Conservation (phyloP, 768 basidiomycete genomes). For the Mycena haematopus region DNA sequence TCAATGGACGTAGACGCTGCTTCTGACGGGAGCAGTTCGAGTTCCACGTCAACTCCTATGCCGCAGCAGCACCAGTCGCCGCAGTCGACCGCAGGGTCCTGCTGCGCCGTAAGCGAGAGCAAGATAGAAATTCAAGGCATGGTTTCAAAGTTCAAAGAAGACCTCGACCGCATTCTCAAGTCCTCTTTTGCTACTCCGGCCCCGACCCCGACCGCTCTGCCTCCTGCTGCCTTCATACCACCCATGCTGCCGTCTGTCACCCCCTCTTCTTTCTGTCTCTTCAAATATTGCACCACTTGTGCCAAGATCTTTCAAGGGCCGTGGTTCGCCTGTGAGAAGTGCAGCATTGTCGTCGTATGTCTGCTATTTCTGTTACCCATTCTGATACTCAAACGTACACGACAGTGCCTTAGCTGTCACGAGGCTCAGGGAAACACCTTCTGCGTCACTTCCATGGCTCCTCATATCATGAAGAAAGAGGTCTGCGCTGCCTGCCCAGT, state of each 20-base stretch:
- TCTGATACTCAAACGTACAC: conserved; percentile 6
- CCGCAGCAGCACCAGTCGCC: conserved; percentile 34
- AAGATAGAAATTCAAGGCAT: conserved; percentile 34
- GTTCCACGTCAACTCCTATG: conserved; percentile 26
- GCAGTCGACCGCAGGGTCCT: conserved; percentile 27
- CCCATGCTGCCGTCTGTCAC: not conserved
- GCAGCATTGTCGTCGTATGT: conserved; percentile 43
- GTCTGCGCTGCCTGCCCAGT: conserved; percentile 29
- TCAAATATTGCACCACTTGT: conserved; percentile 43
- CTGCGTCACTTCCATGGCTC: conserved; percentile 38
- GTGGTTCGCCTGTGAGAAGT: conserved; percentile 46
- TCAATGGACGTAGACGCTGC: conserved; percentile 33
- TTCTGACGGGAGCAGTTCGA: conserved; percentile 16
- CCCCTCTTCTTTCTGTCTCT: conserved; percentile 32
- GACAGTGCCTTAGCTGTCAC: conserved; percentile 44
- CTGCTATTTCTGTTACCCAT: not conserved
- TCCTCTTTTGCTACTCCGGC: conserved; percentile 42
- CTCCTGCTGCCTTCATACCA: not conserved
- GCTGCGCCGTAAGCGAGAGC: conserved; percentile 31
- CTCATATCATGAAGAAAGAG: conserved; percentile 39
- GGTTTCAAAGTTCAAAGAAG: conserved; percentile 31
- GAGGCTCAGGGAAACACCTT: conserved; percentile 30
- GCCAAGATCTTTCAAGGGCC: conserved; percentile 37
- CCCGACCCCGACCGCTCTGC: conserved; percentile 1
- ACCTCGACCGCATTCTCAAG: conserved; percentile 52